Evolutionary conservation across 495 filamentous ascomycete genomes (phyloP), one percentile per base, ranked within the genome.

Genomic region (Thermochaetoides thermophila): DNA sequence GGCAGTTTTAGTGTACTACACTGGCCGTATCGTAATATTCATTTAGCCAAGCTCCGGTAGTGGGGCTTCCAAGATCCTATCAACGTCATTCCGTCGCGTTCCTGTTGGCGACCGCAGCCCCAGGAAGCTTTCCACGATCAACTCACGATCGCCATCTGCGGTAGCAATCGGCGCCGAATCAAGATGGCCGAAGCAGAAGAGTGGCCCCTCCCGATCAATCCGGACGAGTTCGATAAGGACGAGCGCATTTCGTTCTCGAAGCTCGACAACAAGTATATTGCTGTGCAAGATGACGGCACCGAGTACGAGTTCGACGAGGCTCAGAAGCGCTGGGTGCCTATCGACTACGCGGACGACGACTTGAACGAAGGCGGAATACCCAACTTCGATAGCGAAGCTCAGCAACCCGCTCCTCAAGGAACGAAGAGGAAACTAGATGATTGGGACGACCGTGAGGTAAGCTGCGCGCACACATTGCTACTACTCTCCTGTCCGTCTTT

Each of bases 201-300:
- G 16, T 55, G 42, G 52, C 43, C 62, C 9, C 87, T 89, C 39
- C 83, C 83, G 13, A 73, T 68, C 31, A 68, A 82, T 39, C 68
- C 69, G 3, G 62, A 73, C 38, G 74, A 87, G 17, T 94, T 96
- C 52, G 75, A 80, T 38, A 59, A 61, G 35, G 87, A 96, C 50
- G 68, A 78, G 15, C 81, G 87, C 39, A 78, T 95, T 41, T 85
- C 83, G 0, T 93, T 74, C 59, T 89, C 81, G 3, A 79, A 74
- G 46, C 58, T 81, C 32, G 77, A 85, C 54, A 62, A 74, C 39
- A 87, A 81, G 47, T 85, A 76, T 56, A 71, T 86, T 15, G 70
- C 91, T 0, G 86, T 93, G 34, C 74, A 82, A 17, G 83, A 86
- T 11, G 74, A 86, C 53, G 86, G 83, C 14, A 64, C 72, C 31